Conservation (phyloP, 225 moss, liverwort and hornwort species). For the Anthoceros angustus region DNA sequence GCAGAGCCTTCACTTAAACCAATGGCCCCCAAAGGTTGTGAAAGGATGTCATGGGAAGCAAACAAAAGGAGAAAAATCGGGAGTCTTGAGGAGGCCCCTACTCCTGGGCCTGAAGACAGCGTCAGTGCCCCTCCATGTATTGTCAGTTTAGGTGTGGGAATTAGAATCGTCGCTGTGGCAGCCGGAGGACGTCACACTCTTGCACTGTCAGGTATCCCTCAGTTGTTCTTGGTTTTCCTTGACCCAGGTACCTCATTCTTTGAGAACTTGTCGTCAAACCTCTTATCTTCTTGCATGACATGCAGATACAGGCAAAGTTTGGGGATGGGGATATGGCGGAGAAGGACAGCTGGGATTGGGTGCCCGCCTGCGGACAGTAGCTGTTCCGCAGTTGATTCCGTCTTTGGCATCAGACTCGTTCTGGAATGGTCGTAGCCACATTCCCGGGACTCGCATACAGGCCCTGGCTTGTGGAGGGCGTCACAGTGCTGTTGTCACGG, state of each 20-base stretch:
- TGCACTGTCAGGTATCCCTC: conserved; percentile 59
- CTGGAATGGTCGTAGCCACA: conserved; percentile 6
- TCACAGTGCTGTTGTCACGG: conserved; percentile 82
- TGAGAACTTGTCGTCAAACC: neutral
- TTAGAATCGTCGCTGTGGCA: conserved; percentile 57
- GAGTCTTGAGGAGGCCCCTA: conserved; percentile 30
- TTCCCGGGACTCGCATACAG: conserved; percentile 39
- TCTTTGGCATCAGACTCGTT: conserved; percentile 22
- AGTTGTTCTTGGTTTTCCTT: neutral
- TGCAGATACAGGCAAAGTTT: conserved; percentile 72
- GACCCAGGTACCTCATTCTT: neutral
- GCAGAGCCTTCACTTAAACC: conserved; percentile 24
- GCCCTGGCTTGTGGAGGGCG: conserved; percentile 89
- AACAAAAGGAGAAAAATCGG: conserved; percentile 38
- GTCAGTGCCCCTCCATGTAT: conserved; percentile 52
- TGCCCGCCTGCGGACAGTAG: conserved; percentile 51
- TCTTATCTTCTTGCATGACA: conserved; percentile 8
- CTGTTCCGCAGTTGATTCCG: conserved; percentile 52
- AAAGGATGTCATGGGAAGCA: conserved; percentile 37
- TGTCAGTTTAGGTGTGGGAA: conserved; percentile 52
- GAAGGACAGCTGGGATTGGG: conserved; percentile 94
- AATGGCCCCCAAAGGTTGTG: conserved; percentile 22
- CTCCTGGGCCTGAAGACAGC: conserved; percentile 32
- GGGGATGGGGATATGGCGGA: conserved; percentile 98
- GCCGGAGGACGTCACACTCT: conserved; percentile 94